Conservation (phyloP, 345 rosid genomes). For the Euphorbia lathyris region DNA sequence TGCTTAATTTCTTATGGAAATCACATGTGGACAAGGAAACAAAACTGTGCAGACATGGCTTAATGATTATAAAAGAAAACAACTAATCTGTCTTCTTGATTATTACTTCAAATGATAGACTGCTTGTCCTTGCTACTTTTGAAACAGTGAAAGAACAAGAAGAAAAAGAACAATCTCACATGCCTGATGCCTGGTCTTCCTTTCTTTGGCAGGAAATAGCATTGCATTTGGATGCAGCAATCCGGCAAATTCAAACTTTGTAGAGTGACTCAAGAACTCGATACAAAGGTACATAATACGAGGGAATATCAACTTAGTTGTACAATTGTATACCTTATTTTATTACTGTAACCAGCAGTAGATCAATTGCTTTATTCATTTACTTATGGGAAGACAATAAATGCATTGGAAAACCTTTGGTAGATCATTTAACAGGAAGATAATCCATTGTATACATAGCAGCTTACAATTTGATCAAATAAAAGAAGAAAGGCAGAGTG, state of each 20-base stretch:
- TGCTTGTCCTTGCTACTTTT: background rate
- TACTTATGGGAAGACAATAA: background rate
- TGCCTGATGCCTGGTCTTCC: constrained; percentile 6
- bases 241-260: background rate
- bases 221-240: constrained; percentile 5
- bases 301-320: background rate
- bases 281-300: constrained; percentile 12
- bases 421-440: background rate
- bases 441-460: background rate
- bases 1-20: background rate
- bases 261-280: background rate
- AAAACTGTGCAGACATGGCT: background rate
- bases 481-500: background rate
- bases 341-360: background rate
- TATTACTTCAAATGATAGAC: background rate
- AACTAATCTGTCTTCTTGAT: background rate
- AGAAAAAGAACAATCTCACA: background rate
- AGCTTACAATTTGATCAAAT: background rate
- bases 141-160: background rate
- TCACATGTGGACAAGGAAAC: background rate
- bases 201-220: constrained; percentile 12
- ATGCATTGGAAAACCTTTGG: background rate
- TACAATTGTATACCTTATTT: background rate
- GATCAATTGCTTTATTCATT: background rate
- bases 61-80: background rate